Evolutionary conservation across 75 land plant genomes (phyloP).

Genomic region (Pseudotsuga menziesii): DNA sequence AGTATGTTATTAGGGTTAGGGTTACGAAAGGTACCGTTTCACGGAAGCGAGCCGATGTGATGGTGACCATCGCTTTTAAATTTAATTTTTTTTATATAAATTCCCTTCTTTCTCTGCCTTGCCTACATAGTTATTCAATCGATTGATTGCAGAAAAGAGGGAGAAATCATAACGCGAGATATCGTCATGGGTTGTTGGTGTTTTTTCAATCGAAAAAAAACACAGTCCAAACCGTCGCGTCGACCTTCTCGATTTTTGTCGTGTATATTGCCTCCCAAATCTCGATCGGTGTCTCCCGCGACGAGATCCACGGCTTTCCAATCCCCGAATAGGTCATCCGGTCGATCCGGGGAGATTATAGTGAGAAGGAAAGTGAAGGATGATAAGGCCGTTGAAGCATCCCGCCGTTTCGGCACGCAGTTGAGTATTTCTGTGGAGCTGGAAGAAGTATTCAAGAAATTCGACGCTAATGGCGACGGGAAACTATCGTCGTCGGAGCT

Average conservation of each 20-base stretch:
- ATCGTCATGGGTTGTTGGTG: neutral
- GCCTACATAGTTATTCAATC: too few relatives aligned
- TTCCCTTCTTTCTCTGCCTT: too few relatives aligned
- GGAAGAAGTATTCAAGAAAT: slow-evolving; percentile 23
- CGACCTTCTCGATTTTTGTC: neutral
- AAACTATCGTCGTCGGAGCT: slow-evolving; percentile 42
- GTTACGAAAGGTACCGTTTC: too few relatives aligned
- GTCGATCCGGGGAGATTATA: neutral
- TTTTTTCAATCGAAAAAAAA: neutral
- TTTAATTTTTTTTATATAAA: too few relatives aligned
- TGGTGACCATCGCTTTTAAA: too few relatives aligned
- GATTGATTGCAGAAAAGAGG: too few relatives aligned
- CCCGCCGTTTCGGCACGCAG: neutral
- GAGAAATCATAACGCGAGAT: neutral
- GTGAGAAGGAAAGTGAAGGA: neutral
- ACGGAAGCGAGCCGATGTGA: too few relatives aligned
- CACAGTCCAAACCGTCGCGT: neutral
- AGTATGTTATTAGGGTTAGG: too few relatives aligned
- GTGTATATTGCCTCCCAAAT: too few relatives aligned
- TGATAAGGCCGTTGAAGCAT: neutral
- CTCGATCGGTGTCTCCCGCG: too few relatives aligned
- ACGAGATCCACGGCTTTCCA: neutral
- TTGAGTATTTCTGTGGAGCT: slow-evolving; percentile 6
- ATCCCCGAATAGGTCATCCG: neutral
- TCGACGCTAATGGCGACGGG: slow-evolving; percentile 47